These are phyloP conservation scores for Rhodosporidiobolus sp. DNA, from an alignment of 768 basidiomycete genomes.

Conservation along the genomic window DNA sequence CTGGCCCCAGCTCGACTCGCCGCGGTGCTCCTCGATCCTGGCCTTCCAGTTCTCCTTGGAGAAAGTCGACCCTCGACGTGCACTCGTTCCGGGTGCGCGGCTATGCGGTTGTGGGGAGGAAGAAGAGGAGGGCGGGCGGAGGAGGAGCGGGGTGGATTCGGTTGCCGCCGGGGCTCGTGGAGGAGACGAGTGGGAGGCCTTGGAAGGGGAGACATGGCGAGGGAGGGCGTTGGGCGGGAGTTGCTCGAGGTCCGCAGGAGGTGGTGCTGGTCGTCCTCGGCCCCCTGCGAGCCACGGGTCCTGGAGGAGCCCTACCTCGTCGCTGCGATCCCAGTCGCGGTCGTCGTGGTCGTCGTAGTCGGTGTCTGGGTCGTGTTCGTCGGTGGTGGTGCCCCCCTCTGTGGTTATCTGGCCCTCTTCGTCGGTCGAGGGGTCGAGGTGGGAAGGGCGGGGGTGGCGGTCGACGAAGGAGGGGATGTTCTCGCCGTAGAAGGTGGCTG, in stretches of 20 bases:
- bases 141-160: constrained; percentile 8
- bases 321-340: neutral
- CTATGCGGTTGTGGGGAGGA: too few relatives aligned
- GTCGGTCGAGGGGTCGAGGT: neutral
- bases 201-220: neutral
- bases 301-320: neutral
- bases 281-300: neutral
- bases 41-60: constrained; percentile 31
- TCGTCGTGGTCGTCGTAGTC: constrained; percentile 9
- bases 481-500: constrained; percentile 39
- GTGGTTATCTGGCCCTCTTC: constrained; percentile 1
- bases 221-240: constrained; percentile 9
- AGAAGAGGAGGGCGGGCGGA: too few relatives aligned
- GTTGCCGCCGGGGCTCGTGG: neutral
- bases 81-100: neutral
- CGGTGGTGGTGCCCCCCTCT: neutral
- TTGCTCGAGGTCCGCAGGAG: neutral
- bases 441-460: neutral
- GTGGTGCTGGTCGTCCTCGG: neutral
- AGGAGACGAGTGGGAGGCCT: neutral
- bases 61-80: constrained; percentile 18
- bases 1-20: constrained; percentile 42
- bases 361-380: constrained; percentile 1
- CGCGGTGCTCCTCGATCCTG: constrained; percentile 33
- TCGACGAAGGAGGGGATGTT: constrained; percentile 42